phyloP scores from a whole-genome alignment of 2,329 filamentous ascomycete genomes.

The Ophiobolus disseminans region DNA sequence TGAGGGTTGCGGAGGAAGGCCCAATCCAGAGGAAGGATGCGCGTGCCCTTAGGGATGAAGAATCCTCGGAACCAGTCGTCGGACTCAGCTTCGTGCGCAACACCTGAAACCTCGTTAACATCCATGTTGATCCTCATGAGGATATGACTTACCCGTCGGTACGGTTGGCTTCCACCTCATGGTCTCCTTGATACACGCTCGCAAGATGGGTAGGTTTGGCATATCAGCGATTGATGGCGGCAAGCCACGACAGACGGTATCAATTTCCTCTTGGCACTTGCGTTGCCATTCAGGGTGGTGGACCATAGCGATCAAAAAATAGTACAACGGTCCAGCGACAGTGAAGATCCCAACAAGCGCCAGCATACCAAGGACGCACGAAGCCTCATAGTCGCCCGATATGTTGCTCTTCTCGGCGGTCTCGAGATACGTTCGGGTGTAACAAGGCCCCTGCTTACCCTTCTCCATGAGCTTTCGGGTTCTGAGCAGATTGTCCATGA shows the following conservation, averaged over 20 bases:
- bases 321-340: conserved; percentile 47
- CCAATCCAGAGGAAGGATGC: conserved; percentile 46
- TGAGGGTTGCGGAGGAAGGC: conserved; percentile 56
- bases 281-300: conserved; percentile 47
- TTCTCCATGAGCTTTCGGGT: conserved; percentile 45
- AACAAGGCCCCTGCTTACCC: conserved; percentile 42
- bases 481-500: conserved; percentile 56
- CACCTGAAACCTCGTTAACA: conserved; percentile 43
- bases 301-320: conserved; percentile 48
- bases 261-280: conserved; percentile 45
- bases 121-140: conserved; percentile 11
- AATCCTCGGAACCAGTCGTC: conserved; percentile 59
- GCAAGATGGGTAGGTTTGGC: conserved; percentile 53
- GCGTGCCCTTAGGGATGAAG: conserved; percentile 58
- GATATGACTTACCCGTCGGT: conserved; percentile 43
- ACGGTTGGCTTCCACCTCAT: conserved; percentile 58
- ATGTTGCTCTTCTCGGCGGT: conserved; percentile 51
- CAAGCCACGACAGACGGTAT: conserved; percentile 33
- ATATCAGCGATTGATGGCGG: conserved; percentile 47
- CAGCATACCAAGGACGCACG: conserved; percentile 50
- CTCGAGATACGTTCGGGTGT: conserved; percentile 43
- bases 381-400: conserved; percentile 48
- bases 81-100: conserved; percentile 60
- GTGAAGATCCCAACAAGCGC: conserved; percentile 50
- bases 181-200: conserved; percentile 56